Conservation (phyloP, 805 yeast genomes). For the Saturnispora sekii region DNA sequence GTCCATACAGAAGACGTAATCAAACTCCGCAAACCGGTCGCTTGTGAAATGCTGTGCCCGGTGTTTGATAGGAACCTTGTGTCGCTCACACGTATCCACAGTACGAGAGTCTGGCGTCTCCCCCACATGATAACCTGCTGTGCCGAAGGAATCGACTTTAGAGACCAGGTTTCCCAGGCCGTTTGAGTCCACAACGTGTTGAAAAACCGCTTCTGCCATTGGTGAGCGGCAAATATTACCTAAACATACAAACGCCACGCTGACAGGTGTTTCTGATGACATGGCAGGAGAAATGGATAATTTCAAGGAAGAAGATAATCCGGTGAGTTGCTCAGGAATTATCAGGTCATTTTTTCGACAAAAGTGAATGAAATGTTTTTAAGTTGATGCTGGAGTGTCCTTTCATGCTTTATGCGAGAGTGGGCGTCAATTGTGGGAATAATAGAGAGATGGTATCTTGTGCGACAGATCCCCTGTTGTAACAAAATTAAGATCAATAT, state of each 20-base stretch:
- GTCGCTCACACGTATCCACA: constrained; percentile 50
- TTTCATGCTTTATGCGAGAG: too few relatives aligned
- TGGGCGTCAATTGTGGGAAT: too few relatives aligned
- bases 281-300: background rate
- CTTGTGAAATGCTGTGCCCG: constrained; percentile 57
- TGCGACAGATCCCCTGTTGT: too few relatives aligned
- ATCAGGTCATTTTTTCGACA: background rate
- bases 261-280: background rate
- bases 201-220: constrained; percentile 94
- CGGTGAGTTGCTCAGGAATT: background rate
- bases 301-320: background rate
- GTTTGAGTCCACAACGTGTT: constrained; percentile 45
- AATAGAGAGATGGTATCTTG: too few relatives aligned
- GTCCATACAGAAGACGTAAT: constrained; percentile 66
- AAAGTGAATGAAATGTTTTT: too few relatives aligned
- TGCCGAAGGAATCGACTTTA: constrained; percentile 78
- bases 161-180: constrained; percentile 38
- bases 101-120: constrained; percentile 75
- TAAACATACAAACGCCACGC: constrained; percentile 80
- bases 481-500: too few relatives aligned
- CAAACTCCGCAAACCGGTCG: constrained; percentile 46
- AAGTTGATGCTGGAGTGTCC: too few relatives aligned
- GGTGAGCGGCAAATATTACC: constrained; percentile 96
- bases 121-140: constrained; percentile 78
- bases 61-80: constrained; percentile 70